Evolutionary conservation across 768 basidiomycete genomes (phyloP).

Genomic region (Termitomyces sp.): DNA sequence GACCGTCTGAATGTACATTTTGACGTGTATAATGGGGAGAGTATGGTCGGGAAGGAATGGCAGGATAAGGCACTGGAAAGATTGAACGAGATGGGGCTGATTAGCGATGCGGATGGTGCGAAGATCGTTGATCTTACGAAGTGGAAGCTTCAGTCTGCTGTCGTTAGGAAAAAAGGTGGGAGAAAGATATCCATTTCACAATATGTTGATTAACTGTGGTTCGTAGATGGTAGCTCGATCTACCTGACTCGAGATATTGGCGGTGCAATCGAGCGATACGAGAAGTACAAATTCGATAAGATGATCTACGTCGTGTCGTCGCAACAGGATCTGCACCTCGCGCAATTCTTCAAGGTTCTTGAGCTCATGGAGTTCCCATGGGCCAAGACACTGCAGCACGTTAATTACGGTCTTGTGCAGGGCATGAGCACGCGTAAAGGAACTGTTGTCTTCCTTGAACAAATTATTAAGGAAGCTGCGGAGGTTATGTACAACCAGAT

Average conservation of each 20-base stretch:
- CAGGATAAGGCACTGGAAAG: slow-evolving; percentile 67
- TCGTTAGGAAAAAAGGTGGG: slow-evolving; percentile 80
- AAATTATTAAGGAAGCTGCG: slow-evolving; percentile 86
- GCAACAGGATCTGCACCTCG: slow-evolving; percentile 81
- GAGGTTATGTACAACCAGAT: slow-evolving; percentile 96
- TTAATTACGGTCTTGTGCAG: slow-evolving; percentile 88
- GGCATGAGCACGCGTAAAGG: slow-evolving; percentile 96
- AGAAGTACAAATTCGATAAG: slow-evolving; percentile 80
- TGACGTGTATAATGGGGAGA: slow-evolving; percentile 91
- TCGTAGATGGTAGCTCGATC: slow-evolving; percentile 83
- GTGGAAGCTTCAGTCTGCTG: slow-evolving; percentile 88
- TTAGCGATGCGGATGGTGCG: slow-evolving; percentile 74
- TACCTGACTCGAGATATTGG: slow-evolving; percentile 96
- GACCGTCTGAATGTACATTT: slow-evolving; percentile 85
- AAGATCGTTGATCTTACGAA: slow-evolving; percentile 84
- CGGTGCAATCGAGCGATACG: slow-evolving; percentile 87
- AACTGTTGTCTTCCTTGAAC: slow-evolving; percentile 90
- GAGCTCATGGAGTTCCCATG: slow-evolving; percentile 86
- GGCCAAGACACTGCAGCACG: slow-evolving; percentile 77
- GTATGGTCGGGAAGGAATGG: slow-evolving; percentile 65
- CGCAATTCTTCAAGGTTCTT: slow-evolving; percentile 92
- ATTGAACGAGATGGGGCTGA: slow-evolving; percentile 67
- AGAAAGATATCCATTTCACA: neutral
- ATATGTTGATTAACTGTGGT: neutral
- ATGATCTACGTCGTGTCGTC: slow-evolving; percentile 94